Conservation (phyloP, 495 filamentous ascomycete genomes). For the Lasiosphaeriaceae sp. region DNA sequence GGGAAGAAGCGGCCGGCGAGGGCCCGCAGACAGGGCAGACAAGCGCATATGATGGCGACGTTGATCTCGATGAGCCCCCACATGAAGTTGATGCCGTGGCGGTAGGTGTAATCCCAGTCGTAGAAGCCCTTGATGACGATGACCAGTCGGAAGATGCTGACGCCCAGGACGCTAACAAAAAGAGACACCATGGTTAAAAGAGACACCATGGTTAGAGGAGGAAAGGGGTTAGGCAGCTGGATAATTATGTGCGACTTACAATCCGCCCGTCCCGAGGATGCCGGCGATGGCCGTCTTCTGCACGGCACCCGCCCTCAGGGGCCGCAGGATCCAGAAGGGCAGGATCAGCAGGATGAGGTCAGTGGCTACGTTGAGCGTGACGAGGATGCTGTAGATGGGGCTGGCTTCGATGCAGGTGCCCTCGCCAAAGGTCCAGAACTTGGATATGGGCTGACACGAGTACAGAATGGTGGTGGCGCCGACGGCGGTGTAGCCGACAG, state of each 20-base stretch:
- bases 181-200: too few species aligned
- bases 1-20: constrained; percentile 13
- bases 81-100: constrained; percentile 15
- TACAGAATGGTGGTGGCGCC: constrained; percentile 18
- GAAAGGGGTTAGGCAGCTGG: too few species aligned
- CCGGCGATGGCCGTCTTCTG: constrained; percentile 17
- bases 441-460: constrained; percentile 13
- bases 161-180: constrained; percentile 12
- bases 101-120: constrained; percentile 8
- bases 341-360: constrained; percentile 14
- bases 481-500: constrained; percentile 5
- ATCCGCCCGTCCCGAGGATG: constrained; percentile 21
- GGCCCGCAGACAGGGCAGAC: constrained; percentile 19
- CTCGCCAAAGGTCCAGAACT: constrained; percentile 8
- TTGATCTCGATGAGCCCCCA: constrained; percentile 22
- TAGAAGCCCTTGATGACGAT: background rate
- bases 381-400: constrained; percentile 6
- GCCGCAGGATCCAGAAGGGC: constrained; percentile 15
- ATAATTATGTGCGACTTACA: constrained; percentile 10
- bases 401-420: constrained; percentile 9
- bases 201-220: too few species aligned
- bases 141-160: constrained; percentile 18
- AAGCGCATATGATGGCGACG: constrained; percentile 23
- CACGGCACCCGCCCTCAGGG: constrained; percentile 1
- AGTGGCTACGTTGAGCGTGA: constrained; percentile 13